Base-by-base conservation (phyloP, 495 filamentous ascomycete genomes). In the Filosporella fistucella region DNA sequence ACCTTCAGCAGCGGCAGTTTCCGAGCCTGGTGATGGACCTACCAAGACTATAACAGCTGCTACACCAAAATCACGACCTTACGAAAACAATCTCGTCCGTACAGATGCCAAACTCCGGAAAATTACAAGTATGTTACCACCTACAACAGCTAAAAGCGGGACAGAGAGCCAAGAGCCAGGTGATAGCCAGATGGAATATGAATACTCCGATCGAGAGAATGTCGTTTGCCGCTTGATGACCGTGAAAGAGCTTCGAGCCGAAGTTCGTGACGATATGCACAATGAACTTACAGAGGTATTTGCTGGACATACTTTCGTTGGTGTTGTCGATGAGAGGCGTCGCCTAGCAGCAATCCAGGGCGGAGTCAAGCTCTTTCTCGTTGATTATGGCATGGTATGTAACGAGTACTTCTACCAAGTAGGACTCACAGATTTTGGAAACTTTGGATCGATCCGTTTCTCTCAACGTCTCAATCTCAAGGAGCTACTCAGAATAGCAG, bases 401-500 rank as follows among this genome's bases (percentile, higher is more conserved):
- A 84, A 80, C 47, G 94, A 97, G 59, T 91, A 91, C 67, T 96
- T 99, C 68, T 97, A 99, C 68, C 94, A 99, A 66, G 69, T 97
- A 36, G 94, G 91, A 2, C 77, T 99, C 34, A 96, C 93, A 0
- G 89, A 97, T 60, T 99, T 97, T 64, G 89, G 85, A 1, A 97
- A 97, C 60, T 97, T 95, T 62, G 94, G 94, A 13, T 59, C 71
- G 41, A 95, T 97, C 56, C 76, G 74, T 8, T 87, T 97, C 47
- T 77, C 84, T 41, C 86, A 90, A 1, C 74, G 88, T 1, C 76
- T 96, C 0, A 74, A 79, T 42, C 66, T 97, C 9, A 63, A 70
- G 12, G 81, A 86, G 42, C 65, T 97, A 9, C 71, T 99, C 0
- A 60, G 66, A 24, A 73, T 96, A 25, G 93, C 83, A 2, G 88